A percentile compares a stretch with the other conserved stretches of the same genome.
These are phyloP conservation scores for Lichtheimia ramosa DNA, from an alignment of 371 early-diverging fungal species.

Conservation along the genomic window DNA sequence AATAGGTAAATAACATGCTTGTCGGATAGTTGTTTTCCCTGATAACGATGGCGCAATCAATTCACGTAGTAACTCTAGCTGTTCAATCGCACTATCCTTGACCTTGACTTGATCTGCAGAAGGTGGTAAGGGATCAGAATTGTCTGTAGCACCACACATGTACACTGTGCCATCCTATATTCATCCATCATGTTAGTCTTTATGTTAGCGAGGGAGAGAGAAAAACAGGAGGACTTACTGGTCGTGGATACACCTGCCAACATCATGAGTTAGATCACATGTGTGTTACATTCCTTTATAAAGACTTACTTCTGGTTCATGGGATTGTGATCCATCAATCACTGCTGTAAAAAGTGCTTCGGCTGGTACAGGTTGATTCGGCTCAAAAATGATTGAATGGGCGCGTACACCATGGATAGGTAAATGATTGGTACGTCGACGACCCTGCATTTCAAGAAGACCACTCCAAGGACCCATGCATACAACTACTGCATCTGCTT, in stretches of 20 bases:
- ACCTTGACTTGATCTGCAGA: constrained; percentile 45
- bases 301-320: constrained; percentile 46
- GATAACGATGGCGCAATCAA: constrained; percentile 6
- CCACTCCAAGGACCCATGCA: constrained; percentile 60
- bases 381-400: constrained; percentile 44
- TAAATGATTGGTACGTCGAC: constrained; percentile 18
- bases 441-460: constrained; percentile 22
- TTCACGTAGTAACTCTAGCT: constrained; percentile 2
- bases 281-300: neutral
- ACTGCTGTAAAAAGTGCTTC: constrained; percentile 49
- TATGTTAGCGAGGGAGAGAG: constrained; percentile 49
- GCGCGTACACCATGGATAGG: constrained; percentile 42
- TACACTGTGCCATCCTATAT: constrained; percentile 67
- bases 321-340: constrained; percentile 17
- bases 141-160: constrained; percentile 63
- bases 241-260: constrained; percentile 30
- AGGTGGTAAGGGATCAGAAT: constrained; percentile 42
- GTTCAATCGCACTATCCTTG: constrained; percentile 20
- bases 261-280: neutral
- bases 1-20: constrained; percentile 69
- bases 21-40: constrained; percentile 26
- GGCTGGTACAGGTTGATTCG: constrained; percentile 26
- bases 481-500: constrained; percentile 37
- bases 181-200: neutral
- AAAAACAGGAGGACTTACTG: constrained; percentile 23